phyloP scores from a whole-genome alignment of 208 protist genomes.

The Acanthamoeba sp. region DNA sequence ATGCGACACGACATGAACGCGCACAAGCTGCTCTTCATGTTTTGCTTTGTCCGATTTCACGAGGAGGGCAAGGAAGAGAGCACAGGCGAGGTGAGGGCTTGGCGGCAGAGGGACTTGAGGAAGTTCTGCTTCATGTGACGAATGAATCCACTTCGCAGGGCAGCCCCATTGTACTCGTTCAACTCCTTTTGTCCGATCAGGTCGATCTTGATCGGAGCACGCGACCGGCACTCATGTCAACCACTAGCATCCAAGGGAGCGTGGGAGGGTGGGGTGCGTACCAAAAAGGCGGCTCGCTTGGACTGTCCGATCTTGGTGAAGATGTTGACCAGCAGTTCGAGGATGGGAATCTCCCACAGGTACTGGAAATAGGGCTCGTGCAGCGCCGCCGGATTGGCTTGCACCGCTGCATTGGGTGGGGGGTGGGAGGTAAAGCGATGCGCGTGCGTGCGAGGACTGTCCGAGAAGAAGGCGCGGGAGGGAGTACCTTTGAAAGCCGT shows the following conservation, averaged over 20 bases:
- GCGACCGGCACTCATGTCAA: neutral
- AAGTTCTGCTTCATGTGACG: conserved; percentile 63
- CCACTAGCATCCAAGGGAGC: neutral
- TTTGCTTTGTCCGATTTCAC: too few species aligned
- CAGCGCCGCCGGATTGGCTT: conserved; percentile 12
- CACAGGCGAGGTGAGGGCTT: conserved; percentile 3
- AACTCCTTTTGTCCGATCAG: conserved; percentile 55
- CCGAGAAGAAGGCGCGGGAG: neutral
- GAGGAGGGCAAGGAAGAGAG: too few species aligned
- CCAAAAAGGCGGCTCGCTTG: conserved; percentile 50
- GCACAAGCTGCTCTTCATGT: too few species aligned
- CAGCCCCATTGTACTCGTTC: conserved; percentile 26
- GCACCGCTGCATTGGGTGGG: conserved; percentile 4
- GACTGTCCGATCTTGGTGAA: conserved; percentile 52
- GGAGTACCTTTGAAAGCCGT: conserved; percentile 33
- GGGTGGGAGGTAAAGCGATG: too few species aligned
- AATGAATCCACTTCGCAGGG: conserved; percentile 13
- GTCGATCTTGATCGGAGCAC: neutral
- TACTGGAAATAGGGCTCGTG: conserved; percentile 58
- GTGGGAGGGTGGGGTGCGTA: neutral
- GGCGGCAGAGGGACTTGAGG: conserved; percentile 60
- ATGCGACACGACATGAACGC: too few species aligned
- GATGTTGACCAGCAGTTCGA: conserved; percentile 59
- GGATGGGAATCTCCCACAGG: conserved; percentile 70
- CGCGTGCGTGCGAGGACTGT: too few species aligned